These are phyloP conservation scores for Dendryphion nanum DNA, from an alignment of 2,329 filamentous ascomycete species.

Conservation along the genomic window DNA sequence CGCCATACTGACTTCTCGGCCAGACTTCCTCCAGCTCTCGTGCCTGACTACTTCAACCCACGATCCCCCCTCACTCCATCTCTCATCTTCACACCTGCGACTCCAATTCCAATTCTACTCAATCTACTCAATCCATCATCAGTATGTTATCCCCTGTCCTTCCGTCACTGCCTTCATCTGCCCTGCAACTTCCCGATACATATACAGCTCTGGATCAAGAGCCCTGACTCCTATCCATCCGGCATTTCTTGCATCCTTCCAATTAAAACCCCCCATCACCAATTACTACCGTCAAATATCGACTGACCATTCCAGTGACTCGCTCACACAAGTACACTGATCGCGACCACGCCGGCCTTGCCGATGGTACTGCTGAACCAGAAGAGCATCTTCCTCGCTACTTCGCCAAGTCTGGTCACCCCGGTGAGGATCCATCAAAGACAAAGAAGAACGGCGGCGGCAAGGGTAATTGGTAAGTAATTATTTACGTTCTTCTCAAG, in stretches of 20 bases:
- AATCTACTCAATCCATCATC: constrained; percentile 14
- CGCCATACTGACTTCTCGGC: constrained; percentile 21
- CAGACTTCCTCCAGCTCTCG: constrained; percentile 14
- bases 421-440: constrained; percentile 83
- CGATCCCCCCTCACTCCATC: constrained; percentile 10
- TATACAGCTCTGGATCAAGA: no score
- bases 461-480: constrained; percentile 93
- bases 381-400: constrained; percentile 82
- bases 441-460: constrained; percentile 95
- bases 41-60: constrained; percentile 25
- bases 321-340: constrained; percentile 95
- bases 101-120: constrained; percentile 21
- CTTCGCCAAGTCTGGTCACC: constrained; percentile 84
- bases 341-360: constrained; percentile 79
- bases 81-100: constrained; percentile 16
- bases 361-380: constrained; percentile 68
- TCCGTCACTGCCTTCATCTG: constrained; percentile 1
- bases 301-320: constrained; percentile 67
- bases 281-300: background rate
- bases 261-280: background rate
- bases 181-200: constrained; percentile 3
- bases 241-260: no score
- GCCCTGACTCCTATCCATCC: no score
- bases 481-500: no score
- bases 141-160: constrained; percentile 25